Evolutionary conservation across 805 yeast species (phyloP).

Genomic region (Saccharomycopsis schoenii): DNA sequence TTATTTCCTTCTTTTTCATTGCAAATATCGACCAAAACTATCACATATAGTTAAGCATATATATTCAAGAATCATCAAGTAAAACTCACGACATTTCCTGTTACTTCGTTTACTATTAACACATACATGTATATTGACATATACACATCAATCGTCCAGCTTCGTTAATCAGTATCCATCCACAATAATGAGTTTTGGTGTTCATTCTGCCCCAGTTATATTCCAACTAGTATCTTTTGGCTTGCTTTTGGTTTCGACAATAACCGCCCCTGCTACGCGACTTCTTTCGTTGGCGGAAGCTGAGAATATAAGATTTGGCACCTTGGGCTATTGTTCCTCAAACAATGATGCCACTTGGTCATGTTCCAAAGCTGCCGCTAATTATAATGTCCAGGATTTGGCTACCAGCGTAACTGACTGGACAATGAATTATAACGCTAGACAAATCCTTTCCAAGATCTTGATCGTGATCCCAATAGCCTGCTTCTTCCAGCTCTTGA

Average conservation of each 20-base stretch:
- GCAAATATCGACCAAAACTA: too few species aligned
- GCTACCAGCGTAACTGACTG: slow-evolving; percentile 32
- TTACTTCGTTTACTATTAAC: too few species aligned
- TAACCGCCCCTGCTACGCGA: slow-evolving; percentile 50
- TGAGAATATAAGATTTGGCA: slow-evolving; percentile 42
- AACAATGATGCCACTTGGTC: slow-evolving; percentile 15
- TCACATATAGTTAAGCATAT: too few species aligned
- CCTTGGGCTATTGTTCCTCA: slow-evolving; percentile 51
- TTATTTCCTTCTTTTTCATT: too few species aligned
- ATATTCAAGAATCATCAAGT: too few species aligned
- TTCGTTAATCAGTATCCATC: not conserved
- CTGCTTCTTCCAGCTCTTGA: slow-evolving; percentile 47
- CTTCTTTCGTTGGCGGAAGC: slow-evolving; percentile 42
- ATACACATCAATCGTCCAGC: too few species aligned
- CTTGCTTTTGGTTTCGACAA: slow-evolving; percentile 48
- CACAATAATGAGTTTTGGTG: slow-evolving; percentile 26
- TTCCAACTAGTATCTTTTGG: slow-evolving; percentile 48
- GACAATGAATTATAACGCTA: slow-evolving; percentile 35
- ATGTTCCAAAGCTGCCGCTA: slow-evolving; percentile 39
- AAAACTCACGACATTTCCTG: too few species aligned
- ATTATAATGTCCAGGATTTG: slow-evolving; percentile 31
- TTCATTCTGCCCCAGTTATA: slow-evolving; percentile 33
- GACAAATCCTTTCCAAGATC: slow-evolving; percentile 44
- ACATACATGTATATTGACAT: too few species aligned
- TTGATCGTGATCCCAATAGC: slow-evolving; percentile 59